These are phyloP conservation scores for Salix purpurea DNA, from an alignment of 345 rosid species.

Conservation along the genomic window DNA sequence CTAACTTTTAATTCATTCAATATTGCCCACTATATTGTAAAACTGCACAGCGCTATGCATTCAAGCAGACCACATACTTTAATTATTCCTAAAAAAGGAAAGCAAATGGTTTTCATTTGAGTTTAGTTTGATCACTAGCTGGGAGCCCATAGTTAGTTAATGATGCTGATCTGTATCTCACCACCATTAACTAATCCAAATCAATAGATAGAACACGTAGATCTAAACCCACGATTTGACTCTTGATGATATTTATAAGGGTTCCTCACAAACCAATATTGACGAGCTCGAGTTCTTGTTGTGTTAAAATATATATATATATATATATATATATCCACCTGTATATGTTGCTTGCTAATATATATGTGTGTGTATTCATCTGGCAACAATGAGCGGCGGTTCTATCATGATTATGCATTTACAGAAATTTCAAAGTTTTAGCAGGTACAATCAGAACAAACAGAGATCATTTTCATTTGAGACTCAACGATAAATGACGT, in stretches of 20 bases:
- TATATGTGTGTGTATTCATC: neutral
- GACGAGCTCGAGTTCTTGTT: neutral
- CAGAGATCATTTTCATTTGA: neutral
- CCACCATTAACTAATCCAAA: neutral
- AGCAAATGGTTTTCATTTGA: neutral
- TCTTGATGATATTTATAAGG: neutral
- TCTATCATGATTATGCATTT: neutral
- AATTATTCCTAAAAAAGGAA: neutral
- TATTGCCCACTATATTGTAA: neutral
- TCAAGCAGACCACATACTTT: neutral
- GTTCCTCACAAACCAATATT: neutral
- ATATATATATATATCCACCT: neutral
- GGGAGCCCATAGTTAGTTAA: neutral
- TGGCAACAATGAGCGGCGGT: too few species aligned
- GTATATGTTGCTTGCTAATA: neutral
- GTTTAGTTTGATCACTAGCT: neutral
- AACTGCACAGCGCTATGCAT: neutral
- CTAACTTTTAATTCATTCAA: neutral
- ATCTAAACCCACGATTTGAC: neutral
- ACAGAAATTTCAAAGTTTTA: neutral
- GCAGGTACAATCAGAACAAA: neutral
- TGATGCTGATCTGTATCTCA: neutral
- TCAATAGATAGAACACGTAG: too few species aligned
- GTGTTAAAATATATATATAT: neutral
- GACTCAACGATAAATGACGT: neutral